Evolutionary conservation across 306 rosid genomes (phyloP).

Genomic region (Vigna angularis): DNA sequence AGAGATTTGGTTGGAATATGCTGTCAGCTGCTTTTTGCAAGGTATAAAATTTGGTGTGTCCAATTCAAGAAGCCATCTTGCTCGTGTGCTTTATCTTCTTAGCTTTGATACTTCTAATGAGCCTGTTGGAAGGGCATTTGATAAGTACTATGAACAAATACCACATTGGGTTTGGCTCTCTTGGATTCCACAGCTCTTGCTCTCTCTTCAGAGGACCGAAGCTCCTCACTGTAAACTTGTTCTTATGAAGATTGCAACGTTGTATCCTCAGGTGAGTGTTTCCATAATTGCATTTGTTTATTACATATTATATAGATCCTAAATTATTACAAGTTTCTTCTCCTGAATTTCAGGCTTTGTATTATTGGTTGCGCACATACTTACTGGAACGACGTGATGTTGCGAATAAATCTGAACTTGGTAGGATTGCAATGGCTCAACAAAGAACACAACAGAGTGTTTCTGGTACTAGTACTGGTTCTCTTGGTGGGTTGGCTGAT

Average conservation of each 20-base stretch:
- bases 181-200: constrained; percentile 99
- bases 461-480: constrained; percentile 64
- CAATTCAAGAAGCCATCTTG: constrained; percentile 96
- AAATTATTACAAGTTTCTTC: constrained; percentile 43
- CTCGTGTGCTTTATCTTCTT: constrained; percentile 95
- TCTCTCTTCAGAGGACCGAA: constrained; percentile 96
- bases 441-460: constrained; percentile 90
- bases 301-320: constrained; percentile 18
- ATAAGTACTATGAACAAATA: constrained; percentile 86
- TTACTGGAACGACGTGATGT: constrained; percentile 98
- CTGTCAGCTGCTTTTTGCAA: constrained; percentile 96
- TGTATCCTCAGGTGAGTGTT: constrained; percentile 86
- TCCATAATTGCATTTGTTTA: constrained; percentile 1
- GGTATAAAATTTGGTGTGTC: constrained; percentile 94
- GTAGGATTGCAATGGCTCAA: constrained; percentile 92
- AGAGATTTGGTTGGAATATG: constrained; percentile 97
- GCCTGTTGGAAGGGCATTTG: constrained; percentile 94
- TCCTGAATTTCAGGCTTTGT: constrained; percentile 76
- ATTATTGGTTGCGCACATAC: constrained; percentile 98
- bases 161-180: constrained; percentile 99
- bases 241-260: constrained; percentile 83
- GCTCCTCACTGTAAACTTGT: constrained; percentile 97
- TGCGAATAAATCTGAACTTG: constrained; percentile 92
- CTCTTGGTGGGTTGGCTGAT: constrained; percentile 84
- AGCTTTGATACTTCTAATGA: constrained; percentile 94